Conservation (phyloP, 2,329 filamentous ascomycete species). For the Cordyceps fumosorosea region DNA sequence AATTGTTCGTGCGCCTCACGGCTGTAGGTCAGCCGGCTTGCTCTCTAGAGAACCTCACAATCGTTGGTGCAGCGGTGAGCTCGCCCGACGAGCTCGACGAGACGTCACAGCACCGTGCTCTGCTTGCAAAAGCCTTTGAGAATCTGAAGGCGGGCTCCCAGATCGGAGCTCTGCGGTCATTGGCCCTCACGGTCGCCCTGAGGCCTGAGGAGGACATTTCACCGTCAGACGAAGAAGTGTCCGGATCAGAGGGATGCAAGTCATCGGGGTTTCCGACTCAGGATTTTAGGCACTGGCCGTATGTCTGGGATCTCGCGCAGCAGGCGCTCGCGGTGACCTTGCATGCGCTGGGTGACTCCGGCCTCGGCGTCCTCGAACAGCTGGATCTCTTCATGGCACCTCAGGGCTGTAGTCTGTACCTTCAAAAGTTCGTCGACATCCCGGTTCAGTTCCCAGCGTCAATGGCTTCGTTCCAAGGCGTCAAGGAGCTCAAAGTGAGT, state of each 20-base stretch:
- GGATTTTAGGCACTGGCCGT: not conserved
- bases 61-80: too few species aligned
- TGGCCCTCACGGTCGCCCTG: not conserved
- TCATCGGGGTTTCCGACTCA: too few species aligned
- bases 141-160: not conserved
- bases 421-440: not conserved
- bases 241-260: not conserved
- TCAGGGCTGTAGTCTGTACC: not conserved
- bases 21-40: too few species aligned
- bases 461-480: not conserved
- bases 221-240: not conserved
- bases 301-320: not conserved
- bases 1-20: not conserved
- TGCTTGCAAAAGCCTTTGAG: not conserved
- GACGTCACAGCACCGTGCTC: not conserved
- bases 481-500: not conserved
- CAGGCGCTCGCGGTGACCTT: not conserved
- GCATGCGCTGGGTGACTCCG: not conserved
- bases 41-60: too few species aligned
- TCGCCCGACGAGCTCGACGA: not conserved
- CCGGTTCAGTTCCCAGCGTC: not conserved
- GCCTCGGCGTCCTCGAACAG: not conserved
- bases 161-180: not conserved
- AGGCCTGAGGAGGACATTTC: not conserved
- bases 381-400: not conserved